Conservation (phyloP, 2,329 filamentous ascomycete species). For the Fusarium dimerum region DNA sequence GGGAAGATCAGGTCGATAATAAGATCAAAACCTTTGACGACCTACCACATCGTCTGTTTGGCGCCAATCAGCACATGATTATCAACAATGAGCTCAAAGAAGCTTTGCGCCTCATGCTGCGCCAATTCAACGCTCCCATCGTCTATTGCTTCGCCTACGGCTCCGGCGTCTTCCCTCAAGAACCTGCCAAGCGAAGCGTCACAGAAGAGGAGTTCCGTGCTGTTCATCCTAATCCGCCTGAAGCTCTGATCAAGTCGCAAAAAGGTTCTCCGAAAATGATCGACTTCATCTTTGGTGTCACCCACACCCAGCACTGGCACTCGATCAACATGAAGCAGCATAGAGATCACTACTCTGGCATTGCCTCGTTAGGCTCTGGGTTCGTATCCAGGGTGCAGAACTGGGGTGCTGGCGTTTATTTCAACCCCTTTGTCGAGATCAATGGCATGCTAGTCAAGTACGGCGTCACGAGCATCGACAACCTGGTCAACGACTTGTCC, state of each 20-base stretch:
- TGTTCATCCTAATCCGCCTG: constrained; percentile 79
- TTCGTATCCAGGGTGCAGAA: constrained; percentile 86
- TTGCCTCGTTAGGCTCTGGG: constrained; percentile 82
- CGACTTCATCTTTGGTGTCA: constrained; percentile 96
- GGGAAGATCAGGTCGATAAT: constrained; percentile 45
- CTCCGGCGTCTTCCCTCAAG: constrained; percentile 91
- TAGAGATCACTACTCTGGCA: constrained; percentile 85
- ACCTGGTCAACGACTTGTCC: constrained; percentile 80
- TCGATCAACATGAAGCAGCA: constrained; percentile 88
- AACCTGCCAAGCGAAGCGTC: constrained; percentile 51
- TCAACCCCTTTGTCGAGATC: constrained; percentile 92
- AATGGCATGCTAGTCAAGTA: constrained; percentile 98
- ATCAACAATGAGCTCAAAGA: constrained; percentile 97
- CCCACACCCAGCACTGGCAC: constrained; percentile 95
- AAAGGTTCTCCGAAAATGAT: constrained; percentile 93
- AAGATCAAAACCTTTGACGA: constrained; percentile 47
- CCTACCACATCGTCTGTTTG: constrained; percentile 62
- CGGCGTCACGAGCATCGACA: constrained; percentile 92
- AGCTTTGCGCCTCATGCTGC: constrained; percentile 80
- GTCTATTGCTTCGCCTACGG: constrained; percentile 97
- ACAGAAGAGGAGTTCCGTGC: constrained; percentile 59
- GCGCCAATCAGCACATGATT: constrained; percentile 93
- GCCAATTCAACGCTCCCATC: constrained; percentile 90
- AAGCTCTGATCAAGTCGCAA: constrained; percentile 81
- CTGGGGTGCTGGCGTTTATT: constrained; percentile 94